Evolutionary conservation across 1,284 basidiomycete species (phyloP), one percentile per base, ranked within the genome.

Genomic region (Wallemia mellicola): DNA sequence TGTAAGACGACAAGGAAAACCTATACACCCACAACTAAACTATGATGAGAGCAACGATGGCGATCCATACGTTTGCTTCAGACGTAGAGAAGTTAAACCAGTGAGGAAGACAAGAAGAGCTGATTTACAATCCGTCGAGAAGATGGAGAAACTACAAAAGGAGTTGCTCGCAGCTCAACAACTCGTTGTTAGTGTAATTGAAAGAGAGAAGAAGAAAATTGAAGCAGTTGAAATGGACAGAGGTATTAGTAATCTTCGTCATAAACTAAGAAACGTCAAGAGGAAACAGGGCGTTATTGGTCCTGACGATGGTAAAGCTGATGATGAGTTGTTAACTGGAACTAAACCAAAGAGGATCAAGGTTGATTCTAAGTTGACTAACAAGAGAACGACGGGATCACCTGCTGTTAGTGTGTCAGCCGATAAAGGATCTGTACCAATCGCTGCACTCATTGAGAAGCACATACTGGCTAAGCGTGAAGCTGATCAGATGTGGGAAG

Each of bases 51-150:
- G 83, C 32, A 92, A 95, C 70, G 80, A 83, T 59, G 89, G 87
- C 62, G 89, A 96, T 67, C 94, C 94, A 0, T 98, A 96, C 64
- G 87, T 96, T 59, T 99, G 94, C 71, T 98, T 99, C 77, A 81
- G 94, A 48, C 78, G 92, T 60, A 81, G 91, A 61, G 92, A 98
- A 67, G 84, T 86, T 69, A 96, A 96, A 68, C 81, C 85, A 15
- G 79, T 88, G 25, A 81, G 92, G 61, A 96, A 98, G 73, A 98
- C 92, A 0, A 81, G 91, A 25, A 82, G 86, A 9, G 83, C 83
- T 1, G 88, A 94, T 67, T 80, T 81, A 19, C 82, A 83, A 1
- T 86, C 83, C 24, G 83, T 88, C 14, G 89, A 94, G 65, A 85
- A 86, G 65, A 77, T 95, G 64, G 70, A 80, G 11, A 82, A 86